phyloP scores from a whole-genome alignment of 495 filamentous ascomycete genomes.

The Tricharina praecox region DNA sequence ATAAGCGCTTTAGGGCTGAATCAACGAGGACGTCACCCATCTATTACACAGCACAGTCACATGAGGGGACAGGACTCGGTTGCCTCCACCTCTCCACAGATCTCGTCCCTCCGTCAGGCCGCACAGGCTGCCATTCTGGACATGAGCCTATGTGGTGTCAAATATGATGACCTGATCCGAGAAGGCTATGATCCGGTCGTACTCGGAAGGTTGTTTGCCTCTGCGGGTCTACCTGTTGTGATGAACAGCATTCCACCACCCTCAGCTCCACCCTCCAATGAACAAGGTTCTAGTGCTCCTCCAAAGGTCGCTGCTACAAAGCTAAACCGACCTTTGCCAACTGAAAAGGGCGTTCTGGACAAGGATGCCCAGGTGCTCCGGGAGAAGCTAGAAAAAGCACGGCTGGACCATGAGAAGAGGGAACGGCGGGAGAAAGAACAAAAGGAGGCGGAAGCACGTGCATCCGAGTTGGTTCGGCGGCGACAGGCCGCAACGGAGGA shows the following conservation, averaged over 20 bases:
- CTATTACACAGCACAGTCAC: no score
- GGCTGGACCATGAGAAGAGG: slow-evolving; percentile 9
- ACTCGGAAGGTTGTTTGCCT: slow-evolving; percentile 46
- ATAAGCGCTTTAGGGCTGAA: no score
- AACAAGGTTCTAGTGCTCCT: neutral
- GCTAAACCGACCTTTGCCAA: no score
- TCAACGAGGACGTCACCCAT: no score
- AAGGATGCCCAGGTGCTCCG: slow-evolving; percentile 19
- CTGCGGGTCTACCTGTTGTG: slow-evolving; percentile 40
- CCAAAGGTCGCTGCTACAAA: slow-evolving; percentile 8
- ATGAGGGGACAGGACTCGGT: no score
- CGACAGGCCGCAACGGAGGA: slow-evolving; percentile 22
- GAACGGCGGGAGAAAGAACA: slow-evolving; percentile 22
- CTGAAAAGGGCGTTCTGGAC: slow-evolving; percentile 19
- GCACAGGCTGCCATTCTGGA: slow-evolving; percentile 52
- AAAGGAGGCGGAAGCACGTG: slow-evolving; percentile 23
- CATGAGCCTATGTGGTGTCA: slow-evolving; percentile 46
- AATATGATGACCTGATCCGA: slow-evolving; percentile 48
- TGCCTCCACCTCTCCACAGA: no score
- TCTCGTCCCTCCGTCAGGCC: no score
- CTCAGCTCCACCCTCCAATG: no score
- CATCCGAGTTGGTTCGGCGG: slow-evolving; percentile 18
- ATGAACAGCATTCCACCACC: neutral
- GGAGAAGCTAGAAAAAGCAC: slow-evolving; percentile 21
- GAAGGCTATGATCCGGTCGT: slow-evolving; percentile 52